Evolutionary conservation across 352 stramenopile genomes (phyloP).

Genomic region (Lagenidium sp.): DNA sequence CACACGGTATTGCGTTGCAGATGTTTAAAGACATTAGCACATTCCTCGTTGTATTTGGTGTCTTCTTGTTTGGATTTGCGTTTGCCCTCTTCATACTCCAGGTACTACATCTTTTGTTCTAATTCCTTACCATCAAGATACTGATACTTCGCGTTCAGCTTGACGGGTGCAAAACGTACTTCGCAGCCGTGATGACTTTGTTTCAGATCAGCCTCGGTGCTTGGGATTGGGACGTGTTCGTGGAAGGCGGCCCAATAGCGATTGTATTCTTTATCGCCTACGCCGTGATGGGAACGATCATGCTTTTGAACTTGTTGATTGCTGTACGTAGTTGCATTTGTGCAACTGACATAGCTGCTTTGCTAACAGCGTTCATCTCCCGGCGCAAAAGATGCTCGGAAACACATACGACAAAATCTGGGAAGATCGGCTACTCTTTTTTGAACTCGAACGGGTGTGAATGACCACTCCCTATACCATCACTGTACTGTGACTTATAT

Average conservation of each 20-base stretch:
- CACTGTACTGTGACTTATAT: slow-evolving; percentile 1
- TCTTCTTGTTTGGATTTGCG: slow-evolving; percentile 65
- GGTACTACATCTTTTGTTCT: slow-evolving; percentile 14
- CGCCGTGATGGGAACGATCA: slow-evolving; percentile 72
- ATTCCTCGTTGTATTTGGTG: slow-evolving; percentile 65
- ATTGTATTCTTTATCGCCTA: slow-evolving; percentile 68
- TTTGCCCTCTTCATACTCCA: slow-evolving; percentile 83
- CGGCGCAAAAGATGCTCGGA: slow-evolving; percentile 52
- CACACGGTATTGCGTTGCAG: slow-evolving; percentile 21
- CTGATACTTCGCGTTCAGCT: slow-evolving; percentile 20
- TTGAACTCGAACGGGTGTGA: slow-evolving; percentile 67
- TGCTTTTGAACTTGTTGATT: slow-evolving; percentile 74
- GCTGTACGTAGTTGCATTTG: slow-evolving; percentile 27
- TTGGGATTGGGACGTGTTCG: slow-evolving; percentile 70
- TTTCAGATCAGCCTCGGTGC: slow-evolving; percentile 67
- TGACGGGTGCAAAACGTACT: slow-evolving; percentile 58
- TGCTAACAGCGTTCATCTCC: neutral
- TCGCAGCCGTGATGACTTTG: slow-evolving; percentile 40
- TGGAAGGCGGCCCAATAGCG: slow-evolving; percentile 56
- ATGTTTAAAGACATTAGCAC: slow-evolving; percentile 77
- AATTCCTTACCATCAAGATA: too few relatives aligned
- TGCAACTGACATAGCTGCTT: neutral
- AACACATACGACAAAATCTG: slow-evolving; percentile 84
- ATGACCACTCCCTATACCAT: too few relatives aligned
- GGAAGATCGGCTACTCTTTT: slow-evolving; percentile 75